Evolutionary conservation across 2,329 filamentous ascomycete species (phyloP).

Genomic region (Colletotrichum spinosum): DNA sequence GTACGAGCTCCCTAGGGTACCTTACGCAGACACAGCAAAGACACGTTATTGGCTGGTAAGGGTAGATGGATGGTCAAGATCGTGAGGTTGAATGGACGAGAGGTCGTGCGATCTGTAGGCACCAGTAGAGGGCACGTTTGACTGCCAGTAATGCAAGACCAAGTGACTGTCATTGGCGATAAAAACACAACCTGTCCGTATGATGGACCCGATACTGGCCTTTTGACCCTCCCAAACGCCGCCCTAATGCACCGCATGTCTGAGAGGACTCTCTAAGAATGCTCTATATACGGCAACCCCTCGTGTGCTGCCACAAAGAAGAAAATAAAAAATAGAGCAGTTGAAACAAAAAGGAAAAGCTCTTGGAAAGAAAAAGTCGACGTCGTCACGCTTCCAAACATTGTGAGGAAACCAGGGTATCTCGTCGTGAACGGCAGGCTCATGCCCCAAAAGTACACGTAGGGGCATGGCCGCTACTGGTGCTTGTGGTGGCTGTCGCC

Average conservation of each 20-base stretch:
- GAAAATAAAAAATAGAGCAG: neutral
- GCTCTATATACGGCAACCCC: constrained; percentile 17
- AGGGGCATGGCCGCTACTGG: constrained; percentile 36
- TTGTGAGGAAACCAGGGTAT: constrained; percentile 35
- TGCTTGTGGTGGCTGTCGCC: constrained; percentile 44
- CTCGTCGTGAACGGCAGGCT: constrained; percentile 35
- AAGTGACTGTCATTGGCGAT: constrained; percentile 3
- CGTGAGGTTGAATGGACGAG: no score
- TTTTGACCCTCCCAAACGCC: constrained; percentile 32
- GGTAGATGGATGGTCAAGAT: no score
- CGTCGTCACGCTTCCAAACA: constrained; percentile 22
- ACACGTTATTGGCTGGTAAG: constrained; percentile 3
- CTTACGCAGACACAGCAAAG: neutral
- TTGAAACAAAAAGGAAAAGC: neutral
- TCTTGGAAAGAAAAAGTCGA: constrained; percentile 2
- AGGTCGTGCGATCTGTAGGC: no score
- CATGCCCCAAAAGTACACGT: constrained; percentile 24
- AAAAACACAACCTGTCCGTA: constrained; percentile 22
- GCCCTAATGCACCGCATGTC: constrained; percentile 31
- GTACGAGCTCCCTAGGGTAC: neutral
- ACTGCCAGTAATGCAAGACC: neutral
- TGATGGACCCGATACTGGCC: constrained; percentile 28
- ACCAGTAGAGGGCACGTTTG: no score
- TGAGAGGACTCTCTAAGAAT: constrained; percentile 21
- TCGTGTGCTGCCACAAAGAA: constrained; percentile 3